Percentiles rank a stretch among this genome's conserved stretches.
These are phyloP conservation scores for Penicillium chermesinum DNA, from an alignment of 495 filamentous ascomycete genomes.

Conservation along the genomic window DNA sequence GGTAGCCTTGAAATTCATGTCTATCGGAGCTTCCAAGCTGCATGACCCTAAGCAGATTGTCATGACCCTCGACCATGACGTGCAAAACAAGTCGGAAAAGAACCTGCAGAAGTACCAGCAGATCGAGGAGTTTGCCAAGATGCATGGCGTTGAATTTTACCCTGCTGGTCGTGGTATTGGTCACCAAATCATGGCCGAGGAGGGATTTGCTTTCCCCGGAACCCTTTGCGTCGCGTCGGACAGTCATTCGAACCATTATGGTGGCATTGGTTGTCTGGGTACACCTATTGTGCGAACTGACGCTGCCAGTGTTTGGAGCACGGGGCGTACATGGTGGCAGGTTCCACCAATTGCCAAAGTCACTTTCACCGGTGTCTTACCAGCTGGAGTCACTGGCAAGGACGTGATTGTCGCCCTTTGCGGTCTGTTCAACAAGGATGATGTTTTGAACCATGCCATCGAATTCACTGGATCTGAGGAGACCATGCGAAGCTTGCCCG, in stretches of 20 bases:
- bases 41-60: slow-evolving; percentile 72
- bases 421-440: slow-evolving; percentile 79
- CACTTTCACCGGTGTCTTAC: slow-evolving; percentile 69
- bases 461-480: slow-evolving; percentile 80
- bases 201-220: slow-evolving; percentile 78
- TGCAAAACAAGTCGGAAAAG: slow-evolving; percentile 76
- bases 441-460: slow-evolving; percentile 89
- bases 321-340: slow-evolving; percentile 82
- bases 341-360: slow-evolving; percentile 81
- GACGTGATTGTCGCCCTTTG: slow-evolving; percentile 92
- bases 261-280: slow-evolving; percentile 52
- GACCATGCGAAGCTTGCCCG: slow-evolving; percentile 66
- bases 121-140: slow-evolving; percentile 81
- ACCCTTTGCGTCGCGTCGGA: slow-evolving; percentile 79
- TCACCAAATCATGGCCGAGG: slow-evolving; percentile 87
- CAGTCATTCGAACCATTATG: slow-evolving; percentile 85
- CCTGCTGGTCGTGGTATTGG: slow-evolving; percentile 80
- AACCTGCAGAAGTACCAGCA: slow-evolving; percentile 81
- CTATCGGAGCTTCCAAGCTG: slow-evolving; percentile 75
- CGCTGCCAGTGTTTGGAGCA: slow-evolving; percentile 83
- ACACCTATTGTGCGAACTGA: slow-evolving; percentile 86
- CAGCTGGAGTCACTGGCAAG: slow-evolving; percentile 83
- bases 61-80: slow-evolving; percentile 90
- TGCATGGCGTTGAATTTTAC: slow-evolving; percentile 79
- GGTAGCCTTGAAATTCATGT: slow-evolving; percentile 79